phyloP scores from a whole-genome alignment of 2,329 filamentous ascomycete species.

The Fusarium mexicanum region DNA sequence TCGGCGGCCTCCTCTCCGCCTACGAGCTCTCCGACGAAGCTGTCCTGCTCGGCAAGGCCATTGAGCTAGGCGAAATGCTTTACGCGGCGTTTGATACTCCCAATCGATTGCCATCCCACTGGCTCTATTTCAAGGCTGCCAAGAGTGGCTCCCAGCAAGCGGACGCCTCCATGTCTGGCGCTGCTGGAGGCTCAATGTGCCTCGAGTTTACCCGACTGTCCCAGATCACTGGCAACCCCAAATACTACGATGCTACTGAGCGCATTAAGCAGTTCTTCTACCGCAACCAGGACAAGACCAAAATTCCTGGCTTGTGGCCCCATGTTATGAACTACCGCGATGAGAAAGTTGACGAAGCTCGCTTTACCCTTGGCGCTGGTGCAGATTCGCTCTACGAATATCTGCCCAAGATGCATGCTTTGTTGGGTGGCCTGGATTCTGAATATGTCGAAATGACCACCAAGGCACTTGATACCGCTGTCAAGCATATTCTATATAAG shows the following conservation, averaged over 20 bases:
- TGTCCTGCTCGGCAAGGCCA: conserved; percentile 59
- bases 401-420: conserved; percentile 65
- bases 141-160: conserved; percentile 51
- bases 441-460: conserved; percentile 74
- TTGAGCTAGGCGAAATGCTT: conserved; percentile 64
- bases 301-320: conserved; percentile 79
- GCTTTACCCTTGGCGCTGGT: conserved; percentile 57
- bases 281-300: conserved; percentile 71
- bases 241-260: conserved; percentile 80
- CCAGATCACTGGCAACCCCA: conserved; percentile 76
- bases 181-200: conserved; percentile 70
- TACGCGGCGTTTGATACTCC: conserved; percentile 65
- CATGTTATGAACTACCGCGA: conserved; percentile 68
- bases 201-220: conserved; percentile 80
- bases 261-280: conserved; percentile 76
- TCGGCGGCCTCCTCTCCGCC: conserved; percentile 62
- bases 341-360: conserved; percentile 54
- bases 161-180: conserved; percentile 52
- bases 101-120: conserved; percentile 60
- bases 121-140: conserved; percentile 56
- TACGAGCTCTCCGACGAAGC: conserved; percentile 61
- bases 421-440: conserved; percentile 72
- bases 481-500: conserved; percentile 71
- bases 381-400: conserved; percentile 67
- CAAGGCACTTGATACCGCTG: conserved; percentile 68